Evolutionary conservation across 345 rosid genomes (phyloP).

Genomic region (Crucihimalaya himalaica): DNA sequence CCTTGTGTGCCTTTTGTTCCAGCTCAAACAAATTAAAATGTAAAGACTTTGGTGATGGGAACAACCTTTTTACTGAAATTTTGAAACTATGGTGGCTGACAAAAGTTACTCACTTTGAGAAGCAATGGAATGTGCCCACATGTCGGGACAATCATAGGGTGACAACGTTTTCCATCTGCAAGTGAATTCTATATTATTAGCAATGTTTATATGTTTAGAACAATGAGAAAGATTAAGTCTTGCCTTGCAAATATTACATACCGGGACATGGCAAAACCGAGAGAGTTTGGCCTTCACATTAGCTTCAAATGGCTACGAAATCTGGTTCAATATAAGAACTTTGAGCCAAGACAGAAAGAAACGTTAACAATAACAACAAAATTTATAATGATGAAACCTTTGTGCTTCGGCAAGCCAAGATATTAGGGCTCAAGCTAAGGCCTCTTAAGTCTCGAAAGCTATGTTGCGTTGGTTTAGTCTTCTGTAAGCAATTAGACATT

Average conservation of each 20-base stretch:
- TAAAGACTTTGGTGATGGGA: not conserved
- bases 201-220: not conserved
- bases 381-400: slow-evolving; percentile 45
- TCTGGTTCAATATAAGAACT: slow-evolving; percentile 28
- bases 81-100: not conserved
- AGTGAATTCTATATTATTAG: slow-evolving; percentile 12
- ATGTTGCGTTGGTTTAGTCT: slow-evolving; percentile 99
- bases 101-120: slow-evolving; percentile 61
- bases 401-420: slow-evolving; percentile 93
- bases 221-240: not conserved
- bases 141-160: slow-evolving; percentile 88
- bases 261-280: slow-evolving; percentile 91
- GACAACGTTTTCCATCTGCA: slow-evolving; percentile 73
- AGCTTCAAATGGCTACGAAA: slow-evolving; percentile 78
- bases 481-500: slow-evolving; percentile 46
- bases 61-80: not conserved
- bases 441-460: slow-evolving; percentile 86
- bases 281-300: slow-evolving; percentile 84
- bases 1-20: slow-evolving; percentile 97
- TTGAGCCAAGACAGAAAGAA: not conserved
- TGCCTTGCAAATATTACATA: slow-evolving; percentile 37
- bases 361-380: not conserved
- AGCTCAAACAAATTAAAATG: slow-evolving; percentile 37
- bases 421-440: slow-evolving; percentile 82
- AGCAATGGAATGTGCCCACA: slow-evolving; percentile 97